Percentiles rank a stretch among this genome's conserved stretches.
Evolutionary conservation across 2,329 filamentous ascomycete species (phyloP).

Genomic region (Epichloe scottii): DNA sequence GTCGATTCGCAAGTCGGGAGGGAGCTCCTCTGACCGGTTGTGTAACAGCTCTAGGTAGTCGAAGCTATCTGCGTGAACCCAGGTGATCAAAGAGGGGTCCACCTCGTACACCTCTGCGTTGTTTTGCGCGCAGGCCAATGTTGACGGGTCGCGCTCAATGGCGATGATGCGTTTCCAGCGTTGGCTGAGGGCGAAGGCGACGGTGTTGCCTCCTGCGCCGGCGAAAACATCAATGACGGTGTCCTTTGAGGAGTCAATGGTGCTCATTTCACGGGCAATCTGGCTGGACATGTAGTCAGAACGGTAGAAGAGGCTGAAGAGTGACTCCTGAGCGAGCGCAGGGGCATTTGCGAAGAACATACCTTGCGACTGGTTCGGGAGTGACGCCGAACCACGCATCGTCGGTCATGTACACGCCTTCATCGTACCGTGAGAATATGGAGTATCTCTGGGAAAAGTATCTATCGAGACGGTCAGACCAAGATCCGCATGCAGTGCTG

Average conservation of each 20-base stretch:
- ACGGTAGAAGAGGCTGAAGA: not conserved
- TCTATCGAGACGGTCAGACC: constrained; percentile 30
- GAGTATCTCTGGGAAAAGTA: constrained; percentile 85
- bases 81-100: constrained; percentile 57
- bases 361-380: constrained; percentile 82
- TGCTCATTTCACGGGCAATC: constrained; percentile 61
- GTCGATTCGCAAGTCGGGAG: constrained; percentile 29
- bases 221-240: constrained; percentile 81
- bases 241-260: constrained; percentile 40
- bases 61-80: constrained; percentile 82
- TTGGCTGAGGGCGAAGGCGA: constrained; percentile 76
- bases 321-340: not conserved
- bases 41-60: constrained; percentile 45
- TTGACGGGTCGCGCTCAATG: constrained; percentile 71
- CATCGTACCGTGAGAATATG: constrained; percentile 78
- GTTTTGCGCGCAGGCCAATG: constrained; percentile 80
- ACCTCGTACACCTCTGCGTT: constrained; percentile 84
- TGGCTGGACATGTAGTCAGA: constrained; percentile 35
- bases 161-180: constrained; percentile 77
- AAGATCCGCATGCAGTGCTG: not conserved
- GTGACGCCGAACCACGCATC: constrained; percentile 97
- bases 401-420: constrained; percentile 82
- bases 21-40: constrained; percentile 22
- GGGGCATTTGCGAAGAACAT: constrained; percentile 17
- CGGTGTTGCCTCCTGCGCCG: constrained; percentile 85